These are phyloP conservation scores for Flueggea neowawraea DNA, from an alignment of 441 rosid species.

Conservation along the genomic window DNA sequence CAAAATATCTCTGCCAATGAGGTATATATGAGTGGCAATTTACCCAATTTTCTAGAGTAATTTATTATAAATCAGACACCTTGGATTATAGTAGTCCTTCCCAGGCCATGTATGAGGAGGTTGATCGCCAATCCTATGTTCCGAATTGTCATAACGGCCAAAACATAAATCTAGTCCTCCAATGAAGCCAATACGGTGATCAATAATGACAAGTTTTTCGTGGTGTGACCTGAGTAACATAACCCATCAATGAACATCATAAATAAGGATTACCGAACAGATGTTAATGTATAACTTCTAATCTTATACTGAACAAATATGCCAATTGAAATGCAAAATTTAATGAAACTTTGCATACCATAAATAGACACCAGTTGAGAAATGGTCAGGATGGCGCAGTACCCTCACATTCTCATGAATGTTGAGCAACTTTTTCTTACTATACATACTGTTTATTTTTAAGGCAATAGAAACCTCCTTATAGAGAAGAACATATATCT, in stretches of 20 bases:
- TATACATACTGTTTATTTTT: conserved; percentile 89
- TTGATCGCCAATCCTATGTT: conserved; percentile 83
- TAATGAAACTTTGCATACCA: conserved; percentile 49
- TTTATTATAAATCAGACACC: conserved; percentile 29
- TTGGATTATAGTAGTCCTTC: conserved; percentile 97
- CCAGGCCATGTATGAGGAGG: conserved; percentile 93
- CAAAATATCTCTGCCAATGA: no score
- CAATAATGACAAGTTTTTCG: conserved; percentile 92
- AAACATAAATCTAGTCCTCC: conserved; percentile 99
- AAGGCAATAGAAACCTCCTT: conserved; percentile 98
- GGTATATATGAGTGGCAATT: neutral
- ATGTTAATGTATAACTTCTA: conserved; percentile 15
- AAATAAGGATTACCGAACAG: conserved; percentile 13
- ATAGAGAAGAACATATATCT: conserved; percentile 96
- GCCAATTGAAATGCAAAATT: neutral
- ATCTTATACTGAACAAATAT: neutral
- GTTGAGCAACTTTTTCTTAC: conserved; percentile 85
- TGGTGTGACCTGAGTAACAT: conserved; percentile 92
- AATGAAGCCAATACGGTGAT: conserved; percentile 85
- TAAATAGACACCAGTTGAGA: conserved; percentile 86
- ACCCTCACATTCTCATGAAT: conserved; percentile 97
- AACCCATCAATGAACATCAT: conserved; percentile 14
- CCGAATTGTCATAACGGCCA: conserved; percentile 90
- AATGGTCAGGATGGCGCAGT: conserved; percentile 95
- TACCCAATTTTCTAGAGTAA: neutral